These are phyloP conservation scores for Tuber aestivum DNA, from an alignment of 495 filamentous ascomycete genomes.

Conservation along the genomic window DNA sequence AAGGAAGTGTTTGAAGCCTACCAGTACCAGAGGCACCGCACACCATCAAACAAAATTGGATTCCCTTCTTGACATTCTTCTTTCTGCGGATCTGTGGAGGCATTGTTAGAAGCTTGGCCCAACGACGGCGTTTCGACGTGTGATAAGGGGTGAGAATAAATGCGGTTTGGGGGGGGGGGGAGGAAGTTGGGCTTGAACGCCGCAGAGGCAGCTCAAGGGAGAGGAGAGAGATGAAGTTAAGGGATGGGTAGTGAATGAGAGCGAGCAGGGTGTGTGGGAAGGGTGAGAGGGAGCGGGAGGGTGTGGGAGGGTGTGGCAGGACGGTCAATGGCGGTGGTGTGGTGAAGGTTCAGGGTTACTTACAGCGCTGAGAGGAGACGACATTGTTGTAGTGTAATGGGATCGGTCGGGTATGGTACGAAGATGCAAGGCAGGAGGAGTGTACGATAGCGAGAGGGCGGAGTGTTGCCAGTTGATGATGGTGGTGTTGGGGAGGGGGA, in stretches of 20 bases:
- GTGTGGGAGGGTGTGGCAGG: slow-evolving; percentile 38
- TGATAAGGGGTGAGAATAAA: neutral
- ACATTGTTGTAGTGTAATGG: slow-evolving; percentile 24
- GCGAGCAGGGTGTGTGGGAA: slow-evolving; percentile 34
- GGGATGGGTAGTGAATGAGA: slow-evolving; percentile 12
- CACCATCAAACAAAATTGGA: slow-evolving; percentile 99
- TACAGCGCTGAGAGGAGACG: slow-evolving; percentile 42
- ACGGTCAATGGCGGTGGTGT: slow-evolving; percentile 1
- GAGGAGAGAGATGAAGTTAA: slow-evolving; percentile 30
- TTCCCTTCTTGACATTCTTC: slow-evolving; percentile 99
- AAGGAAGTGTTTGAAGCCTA: slow-evolving; percentile 48
- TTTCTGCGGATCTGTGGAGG: slow-evolving; percentile 78
- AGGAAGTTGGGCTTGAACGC: neutral
- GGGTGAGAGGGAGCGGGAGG: slow-evolving; percentile 29
- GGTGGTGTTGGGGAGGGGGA: slow-evolving; percentile 1
- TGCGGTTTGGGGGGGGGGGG: neutral
- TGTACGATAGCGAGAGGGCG: slow-evolving; percentile 34
- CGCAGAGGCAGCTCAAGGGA: slow-evolving; percentile 30
- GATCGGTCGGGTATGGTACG: neutral
- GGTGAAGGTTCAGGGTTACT: slow-evolving; percentile 41
- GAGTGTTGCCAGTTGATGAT: slow-evolving; percentile 24
- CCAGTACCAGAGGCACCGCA: slow-evolving; percentile 97
- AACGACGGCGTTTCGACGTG: neutral
- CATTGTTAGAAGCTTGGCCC: slow-evolving; percentile 28
- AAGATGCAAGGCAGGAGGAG: slow-evolving; percentile 36